phyloP scores from a whole-genome alignment of 192 early-diverging fungal genomes.

The Podila epigama region DNA sequence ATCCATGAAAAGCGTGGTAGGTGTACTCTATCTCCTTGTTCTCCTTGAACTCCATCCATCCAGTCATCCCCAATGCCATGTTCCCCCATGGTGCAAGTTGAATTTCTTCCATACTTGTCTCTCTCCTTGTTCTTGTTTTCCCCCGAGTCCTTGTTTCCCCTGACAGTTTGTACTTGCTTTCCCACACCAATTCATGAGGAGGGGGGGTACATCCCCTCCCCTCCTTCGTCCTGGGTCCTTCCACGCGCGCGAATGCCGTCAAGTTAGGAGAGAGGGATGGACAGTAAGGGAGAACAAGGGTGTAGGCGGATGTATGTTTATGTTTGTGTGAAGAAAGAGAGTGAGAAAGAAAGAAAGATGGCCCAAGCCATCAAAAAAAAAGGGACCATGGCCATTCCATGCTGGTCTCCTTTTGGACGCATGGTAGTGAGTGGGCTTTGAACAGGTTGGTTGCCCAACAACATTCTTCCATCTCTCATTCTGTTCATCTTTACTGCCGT shows the following conservation, averaged over 20 bases:
- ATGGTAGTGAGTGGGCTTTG: too few relatives aligned
- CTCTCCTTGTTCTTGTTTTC: not conserved
- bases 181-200: too few relatives aligned
- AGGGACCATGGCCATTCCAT: too few relatives aligned
- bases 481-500: not conserved
- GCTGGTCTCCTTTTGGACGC: too few relatives aligned
- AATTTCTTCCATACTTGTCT: not conserved
- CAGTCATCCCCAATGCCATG: not conserved
- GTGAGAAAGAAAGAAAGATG: too few relatives aligned
- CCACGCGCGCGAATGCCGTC: not conserved
- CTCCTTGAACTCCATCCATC: not conserved
- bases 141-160: constrained; percentile 1
- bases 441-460: too few relatives aligned
- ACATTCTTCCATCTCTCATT: not conserved
- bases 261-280: too few relatives aligned
- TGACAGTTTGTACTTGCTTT: not conserved
- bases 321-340: too few relatives aligned
- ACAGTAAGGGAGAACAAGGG: constrained; percentile 28
- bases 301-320: too few relatives aligned
- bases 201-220: not conserved
- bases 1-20: not conserved
- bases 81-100: too few relatives aligned
- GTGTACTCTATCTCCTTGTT: not conserved
- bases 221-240: too few relatives aligned
- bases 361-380: too few relatives aligned